Base-by-base conservation (phyloP, 306 rosid species). In the Rosa chinensis region DNA sequence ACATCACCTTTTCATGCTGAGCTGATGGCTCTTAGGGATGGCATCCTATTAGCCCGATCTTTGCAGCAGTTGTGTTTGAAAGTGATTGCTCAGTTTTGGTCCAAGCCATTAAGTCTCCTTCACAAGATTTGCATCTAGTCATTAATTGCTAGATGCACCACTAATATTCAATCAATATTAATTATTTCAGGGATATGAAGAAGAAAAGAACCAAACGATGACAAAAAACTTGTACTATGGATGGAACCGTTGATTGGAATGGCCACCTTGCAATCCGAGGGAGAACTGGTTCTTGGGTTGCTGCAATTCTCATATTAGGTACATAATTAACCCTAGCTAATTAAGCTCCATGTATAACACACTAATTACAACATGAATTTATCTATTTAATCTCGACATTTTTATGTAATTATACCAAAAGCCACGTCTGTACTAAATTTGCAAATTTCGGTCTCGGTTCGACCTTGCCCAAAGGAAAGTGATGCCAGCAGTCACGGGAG, bases 301-400 rank as follows among this genome's bases (percentile, higher is more conserved):
- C 96, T 0, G 97, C 82, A 70, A 77, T 81, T 76, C 82, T 92
- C 80, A 85, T 92, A 73, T 72, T 92, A 66, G 97, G 97, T 90
- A 81, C 9, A 28, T 56, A 8, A 55, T 7, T 20, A n/a, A 20
- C 62, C 9, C 23, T 20, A n/a, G 61, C 58, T 50, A 53, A 18
- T 20, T 55, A 56, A 56, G 12, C n/a, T 14, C 62, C 62, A 55
- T 53, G 59, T 8, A 21, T 18, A 25, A 45, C 52, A 10, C 4
- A 11, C 11, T 58, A n/a, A 56, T 56, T 56, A 56, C 28, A n/a
- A 7, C 58, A 52, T 17, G 2, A 58, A n/a, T 58, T 56, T 3
- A 58, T 58, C 2, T 9, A 9, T n/a, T 55, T 50, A 50, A 50
- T 50, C n/a, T 16, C 25, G 25, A 59, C 37, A 9, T 23, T 23